A percentile compares a stretch with the other conserved stretches of the same genome.
Conservation (phyloP, 2,329 filamentous ascomycete genomes). For the Monosporascus sp. region DNA sequence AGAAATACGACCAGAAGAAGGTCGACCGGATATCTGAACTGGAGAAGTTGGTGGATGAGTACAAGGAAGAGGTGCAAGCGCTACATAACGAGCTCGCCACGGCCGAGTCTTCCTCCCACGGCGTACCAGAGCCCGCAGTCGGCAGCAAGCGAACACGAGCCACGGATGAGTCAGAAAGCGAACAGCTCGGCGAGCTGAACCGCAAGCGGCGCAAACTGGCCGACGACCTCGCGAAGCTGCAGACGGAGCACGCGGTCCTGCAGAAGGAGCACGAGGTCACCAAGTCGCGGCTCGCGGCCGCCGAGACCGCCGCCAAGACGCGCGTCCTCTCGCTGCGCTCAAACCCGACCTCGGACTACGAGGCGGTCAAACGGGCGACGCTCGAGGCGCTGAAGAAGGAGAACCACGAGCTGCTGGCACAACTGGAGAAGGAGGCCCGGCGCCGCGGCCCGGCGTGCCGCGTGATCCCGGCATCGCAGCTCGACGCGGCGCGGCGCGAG, state of each 20-base stretch:
- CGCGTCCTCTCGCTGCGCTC: constrained; percentile 79
- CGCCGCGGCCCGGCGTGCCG: constrained; percentile 26
- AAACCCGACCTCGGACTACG: constrained; percentile 85
- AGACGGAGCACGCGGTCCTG: constrained; percentile 66
- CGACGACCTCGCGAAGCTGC: constrained; percentile 43
- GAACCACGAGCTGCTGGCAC: constrained; percentile 74
- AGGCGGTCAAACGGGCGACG: constrained; percentile 78
- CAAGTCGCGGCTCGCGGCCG: constrained; percentile 65
- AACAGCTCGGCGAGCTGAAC: constrained; percentile 75
- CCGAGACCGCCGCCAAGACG: constrained; percentile 63
- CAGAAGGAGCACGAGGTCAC: constrained; percentile 67
- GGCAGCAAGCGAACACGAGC: constrained; percentile 59
- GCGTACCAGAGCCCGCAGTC: constrained; percentile 31
- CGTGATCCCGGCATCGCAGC: constrained; percentile 68
- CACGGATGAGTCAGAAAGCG: constrained; percentile 53
- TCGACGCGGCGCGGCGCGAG: constrained; percentile 70
- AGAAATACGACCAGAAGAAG: constrained; percentile 71
- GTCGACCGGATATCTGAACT: constrained; percentile 71
- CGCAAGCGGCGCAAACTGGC: constrained; percentile 71
- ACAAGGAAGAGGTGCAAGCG: constrained; percentile 72
- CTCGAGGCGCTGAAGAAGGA: constrained; percentile 73
- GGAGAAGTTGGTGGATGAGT: constrained; percentile 79
- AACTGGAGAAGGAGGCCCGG: constrained; percentile 51
- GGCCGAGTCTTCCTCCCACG: constrained; percentile 41
- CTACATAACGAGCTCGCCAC: constrained; percentile 70